Evolutionary conservation across 1,139 yeast species (phyloP).

Genomic region (Torulaspora pretoriensis): DNA sequence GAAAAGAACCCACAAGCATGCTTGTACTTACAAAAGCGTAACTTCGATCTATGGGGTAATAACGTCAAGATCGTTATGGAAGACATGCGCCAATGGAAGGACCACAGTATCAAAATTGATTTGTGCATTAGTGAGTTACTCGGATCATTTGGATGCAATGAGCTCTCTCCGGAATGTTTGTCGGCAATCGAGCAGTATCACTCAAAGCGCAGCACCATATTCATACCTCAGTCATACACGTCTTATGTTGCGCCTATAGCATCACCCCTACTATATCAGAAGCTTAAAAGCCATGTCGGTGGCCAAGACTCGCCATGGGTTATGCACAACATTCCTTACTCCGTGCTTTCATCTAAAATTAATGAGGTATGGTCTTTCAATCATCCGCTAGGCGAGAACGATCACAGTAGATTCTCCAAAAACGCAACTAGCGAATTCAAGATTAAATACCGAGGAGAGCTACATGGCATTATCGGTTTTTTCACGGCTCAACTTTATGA

Average conservation of each 20-base stretch:
- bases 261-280: constrained; percentile 46
- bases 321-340: constrained; percentile 51
- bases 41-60: constrained; percentile 44
- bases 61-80: constrained; percentile 47
- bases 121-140: constrained; percentile 73
- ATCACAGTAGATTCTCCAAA: constrained; percentile 15
- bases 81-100: constrained; percentile 54
- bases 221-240: constrained; percentile 62
- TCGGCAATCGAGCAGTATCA: constrained; percentile 36
- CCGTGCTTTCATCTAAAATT: constrained; percentile 41
- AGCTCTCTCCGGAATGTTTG: constrained; percentile 76
- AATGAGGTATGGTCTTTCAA: constrained; percentile 51
- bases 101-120: constrained; percentile 42
- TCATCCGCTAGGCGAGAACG: constrained; percentile 40
- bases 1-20: constrained; percentile 71
- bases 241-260: constrained; percentile 64
- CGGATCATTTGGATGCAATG: constrained; percentile 92
- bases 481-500: constrained; percentile 65
- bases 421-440: constrained; percentile 35
- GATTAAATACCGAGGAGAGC: constrained; percentile 44
- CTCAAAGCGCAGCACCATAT: constrained; percentile 37
- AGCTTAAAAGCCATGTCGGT: constrained; percentile 29
- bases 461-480: constrained; percentile 74
- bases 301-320: constrained; percentile 54
- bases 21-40: constrained; percentile 43